Evolutionary conservation across 805 yeast genomes (phyloP), one percentile per base, ranked within the genome.

Genomic region (Yamadazyma phyllophila): DNA sequence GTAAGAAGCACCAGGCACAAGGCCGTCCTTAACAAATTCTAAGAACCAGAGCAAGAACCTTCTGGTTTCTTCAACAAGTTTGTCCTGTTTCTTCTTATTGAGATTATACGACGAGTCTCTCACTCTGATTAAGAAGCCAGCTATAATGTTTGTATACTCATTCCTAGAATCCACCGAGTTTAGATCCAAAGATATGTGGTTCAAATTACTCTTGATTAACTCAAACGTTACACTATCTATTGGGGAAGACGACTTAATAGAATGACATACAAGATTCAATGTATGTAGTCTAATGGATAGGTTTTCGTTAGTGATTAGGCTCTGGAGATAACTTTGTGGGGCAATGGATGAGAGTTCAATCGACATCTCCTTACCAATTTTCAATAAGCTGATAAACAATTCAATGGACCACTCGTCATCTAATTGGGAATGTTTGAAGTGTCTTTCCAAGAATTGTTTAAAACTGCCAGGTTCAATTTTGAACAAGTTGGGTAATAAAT

Each of bases 401-500:
- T 73, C 63, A 9, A 67, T 55, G 13, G 69, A 63, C 6, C 27
- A 7, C 20, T 39, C 40, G 17, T 29, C 41, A 16, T 32, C 30
- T 13, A 35, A 36, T 3, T 24, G 15, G 20, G 12, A 11, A 2
- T 31, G 24, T 7, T 30, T 26, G 29, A 45, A 45, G 16, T 37
- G 14, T n/a, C 26, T 52, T 32, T 53, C 48, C 17, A 76, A 59
- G 48, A 83, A 77, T 2, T 50, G 43, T 2, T 55, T 54, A 57
- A 72, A 78, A 1, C 76, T 73, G 3, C 54, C 46, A 1, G 74
- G 69, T 2, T 84, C 78, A 27, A 73, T 59, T 53, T 74, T 76
- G 61, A 89, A 82, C 5, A 90, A 57, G 13, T 69, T 69, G 0
- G 91, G 90, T 13, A 90, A 57, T 3, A 89, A 59, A 56, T 87